A percentile compares a stretch with the other conserved stretches of the same genome.
These are phyloP conservation scores for Globisporangium paroecandrum DNA, from an alignment of 352 stramenopile species.

Conservation along the genomic window DNA sequence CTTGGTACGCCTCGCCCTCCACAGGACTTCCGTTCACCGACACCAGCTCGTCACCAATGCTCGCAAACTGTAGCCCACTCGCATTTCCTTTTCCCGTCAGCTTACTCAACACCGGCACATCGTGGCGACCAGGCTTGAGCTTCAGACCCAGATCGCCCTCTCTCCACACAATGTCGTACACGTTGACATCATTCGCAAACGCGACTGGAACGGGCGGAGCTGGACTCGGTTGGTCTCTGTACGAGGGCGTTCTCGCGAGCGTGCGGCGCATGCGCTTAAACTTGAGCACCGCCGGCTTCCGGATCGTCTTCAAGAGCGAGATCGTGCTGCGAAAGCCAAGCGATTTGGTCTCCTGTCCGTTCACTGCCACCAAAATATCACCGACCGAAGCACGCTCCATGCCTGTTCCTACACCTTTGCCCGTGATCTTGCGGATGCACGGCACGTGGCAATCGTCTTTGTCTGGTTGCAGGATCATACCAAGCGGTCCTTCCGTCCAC, in stretches of 20 bases:
- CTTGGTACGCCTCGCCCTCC: constrained; percentile 78
- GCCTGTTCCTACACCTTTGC: constrained; percentile 77
- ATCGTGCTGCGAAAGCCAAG: constrained; percentile 84
- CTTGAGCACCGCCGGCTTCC: constrained; percentile 84
- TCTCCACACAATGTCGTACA: constrained; percentile 87
- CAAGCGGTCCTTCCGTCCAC: constrained; percentile 79
- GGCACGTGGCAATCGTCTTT: constrained; percentile 85
- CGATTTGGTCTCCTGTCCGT: constrained; percentile 82
- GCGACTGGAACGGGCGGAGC: constrained; percentile 26
- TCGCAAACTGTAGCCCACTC: constrained; percentile 78
- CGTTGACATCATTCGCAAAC: constrained; percentile 41
- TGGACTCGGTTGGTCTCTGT: constrained; percentile 27
- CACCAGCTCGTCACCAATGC: constrained; percentile 79
- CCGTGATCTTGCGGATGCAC: constrained; percentile 86
- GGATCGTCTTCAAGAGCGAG: constrained; percentile 81
- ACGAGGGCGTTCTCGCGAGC: constrained; percentile 56
- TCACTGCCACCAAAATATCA: constrained; percentile 80
- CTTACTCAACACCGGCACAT: constrained; percentile 80
- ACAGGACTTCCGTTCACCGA: constrained; percentile 81
- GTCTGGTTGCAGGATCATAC: constrained; percentile 84
- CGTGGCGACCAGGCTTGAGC: constrained; percentile 72
- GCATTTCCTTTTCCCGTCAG: constrained; percentile 81
- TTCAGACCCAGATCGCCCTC: constrained; percentile 84
- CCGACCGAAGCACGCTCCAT: constrained; percentile 80
- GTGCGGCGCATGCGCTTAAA: constrained; percentile 85